A percentile compares a stretch with the other conserved stretches of the same genome.
Conservation (phyloP, 2,329 filamentous ascomycete species). For the Aquanectria penicillioides region DNA sequence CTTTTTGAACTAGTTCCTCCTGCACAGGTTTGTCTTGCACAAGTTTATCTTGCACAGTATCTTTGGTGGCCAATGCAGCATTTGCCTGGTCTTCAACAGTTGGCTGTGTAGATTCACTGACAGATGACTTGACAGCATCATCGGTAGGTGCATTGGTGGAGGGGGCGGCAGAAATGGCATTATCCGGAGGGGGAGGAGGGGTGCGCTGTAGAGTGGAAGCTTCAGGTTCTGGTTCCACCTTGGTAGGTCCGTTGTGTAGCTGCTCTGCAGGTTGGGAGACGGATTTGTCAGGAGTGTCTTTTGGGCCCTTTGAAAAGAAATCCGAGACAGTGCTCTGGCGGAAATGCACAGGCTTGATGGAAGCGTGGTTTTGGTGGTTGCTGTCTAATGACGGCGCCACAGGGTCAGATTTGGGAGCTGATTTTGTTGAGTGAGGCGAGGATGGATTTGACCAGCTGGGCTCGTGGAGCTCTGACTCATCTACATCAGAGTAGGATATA, state of each 20-base stretch:
- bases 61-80: slow-evolving; percentile 1
- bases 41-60: no score
- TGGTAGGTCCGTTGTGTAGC: slow-evolving; percentile 28
- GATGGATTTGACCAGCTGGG: slow-evolving; percentile 42
- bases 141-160: neutral
- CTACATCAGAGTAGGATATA: slow-evolving; percentile 49
- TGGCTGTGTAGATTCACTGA: slow-evolving; percentile 20
- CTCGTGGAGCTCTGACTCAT: slow-evolving; percentile 43
- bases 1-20: no score
- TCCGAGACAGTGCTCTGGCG: slow-evolving; percentile 21
- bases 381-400: slow-evolving; percentile 23
- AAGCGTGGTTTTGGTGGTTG: slow-evolving; percentile 13
- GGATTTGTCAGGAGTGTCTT: slow-evolving; percentile 23
- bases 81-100: slow-evolving; percentile 22
- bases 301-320: neutral
- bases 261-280: slow-evolving; percentile 31
- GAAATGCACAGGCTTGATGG: slow-evolving; percentile 15
- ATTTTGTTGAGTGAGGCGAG: slow-evolving; percentile 40
- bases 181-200: neutral
- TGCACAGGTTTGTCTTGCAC: no score
- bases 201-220: slow-evolving; percentile 14
- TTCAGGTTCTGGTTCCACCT: slow-evolving; percentile 32
- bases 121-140: slow-evolving; percentile 10
- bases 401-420: slow-evolving; percentile 27
- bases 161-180: neutral